Percentiles rank a stretch among this genome's conserved stretches.
These are phyloP conservation scores for Cladosporium sp. DNA, from an alignment of 2,329 filamentous ascomycete genomes.

Conservation along the genomic window DNA sequence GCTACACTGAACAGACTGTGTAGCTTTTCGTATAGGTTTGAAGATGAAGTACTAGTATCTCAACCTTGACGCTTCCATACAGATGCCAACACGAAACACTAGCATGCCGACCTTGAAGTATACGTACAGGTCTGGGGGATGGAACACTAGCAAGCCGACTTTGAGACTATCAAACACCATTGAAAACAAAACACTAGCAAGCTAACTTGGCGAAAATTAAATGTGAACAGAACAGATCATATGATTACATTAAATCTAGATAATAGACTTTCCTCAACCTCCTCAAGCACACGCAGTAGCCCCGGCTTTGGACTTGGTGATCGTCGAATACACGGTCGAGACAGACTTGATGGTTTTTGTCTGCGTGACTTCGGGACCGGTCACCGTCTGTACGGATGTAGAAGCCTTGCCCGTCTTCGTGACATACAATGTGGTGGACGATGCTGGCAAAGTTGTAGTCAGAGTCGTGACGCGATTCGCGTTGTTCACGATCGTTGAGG, in stretches of 20 bases:
- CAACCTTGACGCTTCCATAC: not conserved
- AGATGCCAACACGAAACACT: too few relatives aligned
- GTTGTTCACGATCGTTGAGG: slow-evolving; percentile 19
- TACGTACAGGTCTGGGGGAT: too few relatives aligned
- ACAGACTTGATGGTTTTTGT: slow-evolving; percentile 25
- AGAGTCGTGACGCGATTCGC: slow-evolving; percentile 26
- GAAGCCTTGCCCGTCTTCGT: slow-evolving; percentile 19
- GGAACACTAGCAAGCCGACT: not conserved
- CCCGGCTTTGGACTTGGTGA: slow-evolving; percentile 26
- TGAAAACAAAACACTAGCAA: too few relatives aligned
- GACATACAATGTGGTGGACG: slow-evolving; percentile 21
- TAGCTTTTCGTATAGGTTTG: not conserved
- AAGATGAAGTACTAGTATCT: too few relatives aligned
- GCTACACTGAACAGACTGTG: not conserved
- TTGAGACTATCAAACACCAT: too few relatives aligned
- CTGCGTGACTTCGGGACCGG: slow-evolving; percentile 22
- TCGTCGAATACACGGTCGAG: slow-evolving; percentile 22
- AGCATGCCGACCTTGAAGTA: too few relatives aligned
- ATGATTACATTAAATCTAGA: not conserved
- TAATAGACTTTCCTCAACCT: not conserved
- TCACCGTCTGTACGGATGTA: slow-evolving; percentile 20
- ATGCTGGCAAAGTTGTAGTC: slow-evolving; percentile 28
- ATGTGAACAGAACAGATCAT: not conserved
- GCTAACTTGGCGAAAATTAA: not conserved
- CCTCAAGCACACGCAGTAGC: slow-evolving; percentile 21